A percentile compares a stretch with the other conserved stretches of the same genome.
Evolutionary conservation across 305 asterid species (phyloP).

Genomic region (Nicotiana rustica): DNA sequence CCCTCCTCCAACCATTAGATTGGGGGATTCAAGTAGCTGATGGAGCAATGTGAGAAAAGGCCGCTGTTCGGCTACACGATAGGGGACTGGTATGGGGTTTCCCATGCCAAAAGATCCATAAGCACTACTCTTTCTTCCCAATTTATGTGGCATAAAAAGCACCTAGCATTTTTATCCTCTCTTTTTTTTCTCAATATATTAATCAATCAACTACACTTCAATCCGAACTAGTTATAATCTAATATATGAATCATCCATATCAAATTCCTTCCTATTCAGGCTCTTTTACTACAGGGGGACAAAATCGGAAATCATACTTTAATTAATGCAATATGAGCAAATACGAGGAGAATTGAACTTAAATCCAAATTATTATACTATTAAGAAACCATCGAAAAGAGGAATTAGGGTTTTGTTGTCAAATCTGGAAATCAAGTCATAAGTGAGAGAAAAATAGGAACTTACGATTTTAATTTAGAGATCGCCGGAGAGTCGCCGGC

Average conservation of each 20-base stretch:
- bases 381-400: neutral
- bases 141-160: no score
- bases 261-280: no score
- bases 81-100: neutral
- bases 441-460: neutral
- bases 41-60: neutral
- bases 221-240: no score
- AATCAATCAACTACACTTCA: no score
- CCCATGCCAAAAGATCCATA: neutral
- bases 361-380: neutral
- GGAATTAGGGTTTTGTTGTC: neutral
- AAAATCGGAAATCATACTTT: no score
- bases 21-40: neutral
- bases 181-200: no score
- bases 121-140: neutral
- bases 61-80: neutral
- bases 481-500: slow-evolving; percentile 17
- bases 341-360: neutral
- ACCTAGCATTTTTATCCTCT: no score
- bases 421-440: neutral
- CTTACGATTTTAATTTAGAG: neutral
- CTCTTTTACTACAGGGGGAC: no score
- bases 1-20: neutral
- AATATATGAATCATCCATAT: no score
- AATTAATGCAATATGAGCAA: neutral